Evolutionary conservation across 805 yeast genomes (phyloP), one percentile per base, ranked within the genome.

Genomic region (Candida xyloterini): DNA sequence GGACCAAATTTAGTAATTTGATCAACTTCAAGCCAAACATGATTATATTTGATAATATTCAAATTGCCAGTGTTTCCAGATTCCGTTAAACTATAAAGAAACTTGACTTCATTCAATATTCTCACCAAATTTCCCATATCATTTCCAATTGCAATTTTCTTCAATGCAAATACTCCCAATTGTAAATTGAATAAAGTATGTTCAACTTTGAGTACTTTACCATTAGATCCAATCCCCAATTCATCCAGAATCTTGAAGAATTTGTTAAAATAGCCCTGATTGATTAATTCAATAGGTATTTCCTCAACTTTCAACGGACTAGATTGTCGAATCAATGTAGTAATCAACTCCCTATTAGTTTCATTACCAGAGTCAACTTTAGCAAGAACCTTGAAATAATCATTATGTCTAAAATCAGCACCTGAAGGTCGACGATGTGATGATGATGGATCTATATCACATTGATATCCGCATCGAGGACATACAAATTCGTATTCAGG

Each of bases 21-120:
- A 28, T 74, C 84, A 53, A 81, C 68, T 55, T 89, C 96, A 23
- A 89, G 60, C 96, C 96, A 89, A 18, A 88, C 96, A 61, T 89
- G 96, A 55, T 89, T 88, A 56, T 89, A 89, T 15, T 84, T 76
- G 20, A 89, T 86, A 50, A 89, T 70, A 57, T 88, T 84, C 60
- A 26, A 69, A 65, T 39, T 62, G 42, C 48, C 61, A 22, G 48
- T 50, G 9, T 48, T 36, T 10, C 52, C 45, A 16, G 53, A 53
- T 41, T 56, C 68, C 3, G 78, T 71, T 18, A 75, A 55, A 48
- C 71, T 71, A 51, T 73, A 82, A 26, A 89, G 62, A 35, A 90
- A 74, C 47, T 82, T 73, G 3, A 89, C 96, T 56, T 89, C 96
- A 42, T 78, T 73, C 35, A 89, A 65, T 5, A 85, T 89, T 45